Base-by-base conservation (phyloP, 139 green algal species). In the Mychonastes homosphaera region DNA sequence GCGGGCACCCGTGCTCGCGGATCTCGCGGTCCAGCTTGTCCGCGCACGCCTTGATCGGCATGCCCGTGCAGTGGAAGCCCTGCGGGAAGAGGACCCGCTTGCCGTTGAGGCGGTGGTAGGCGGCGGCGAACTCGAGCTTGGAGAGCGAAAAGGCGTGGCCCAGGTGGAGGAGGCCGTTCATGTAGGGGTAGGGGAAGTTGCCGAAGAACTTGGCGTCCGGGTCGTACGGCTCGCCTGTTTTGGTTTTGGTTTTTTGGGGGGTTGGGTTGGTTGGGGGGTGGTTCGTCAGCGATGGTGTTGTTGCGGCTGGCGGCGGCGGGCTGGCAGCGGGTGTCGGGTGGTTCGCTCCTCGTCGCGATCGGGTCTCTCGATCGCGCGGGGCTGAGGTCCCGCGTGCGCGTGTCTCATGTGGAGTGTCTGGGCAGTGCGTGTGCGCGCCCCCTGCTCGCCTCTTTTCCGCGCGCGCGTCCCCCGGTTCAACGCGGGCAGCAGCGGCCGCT, bases 121-220 rank as follows among this genome's bases (percentile, higher is more conserved):
- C 90, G 0, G 75, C 56, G n/a, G 89, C 89, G 81, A 99, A 99
- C 77, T 97, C 87, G 41, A 94, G 66, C 80, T 99, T 99, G 29
- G 90, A 96, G 6, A 99, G 65, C 1, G 87, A 96, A 71, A 99
- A 99, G 13, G 92, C 92, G 62, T 99, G 92, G 2, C 92, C 92
- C 60, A 99, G 63, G 73, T 99, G 92, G 21, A 99, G 82, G 65
- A 97, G 52, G 19, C 92, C 92, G 64, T 99, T 99, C 92, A 98
- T 99, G 82, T 98, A 99, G 0, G 92, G 92, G 62, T 98, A 99
- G 6, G 92, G 92, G 54, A 99, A 99, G 70, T 90, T 99, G 51
- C 87, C 92, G 61, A 95, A 98, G 68, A 92, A 99, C 78, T 97
- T 97, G n/a, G 70, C 71, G 5, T 80, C 55, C 0, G 57, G 57